Conservation (phyloP, 2,329 filamentous ascomycete species). For the Tolypocladium sp. region DNA sequence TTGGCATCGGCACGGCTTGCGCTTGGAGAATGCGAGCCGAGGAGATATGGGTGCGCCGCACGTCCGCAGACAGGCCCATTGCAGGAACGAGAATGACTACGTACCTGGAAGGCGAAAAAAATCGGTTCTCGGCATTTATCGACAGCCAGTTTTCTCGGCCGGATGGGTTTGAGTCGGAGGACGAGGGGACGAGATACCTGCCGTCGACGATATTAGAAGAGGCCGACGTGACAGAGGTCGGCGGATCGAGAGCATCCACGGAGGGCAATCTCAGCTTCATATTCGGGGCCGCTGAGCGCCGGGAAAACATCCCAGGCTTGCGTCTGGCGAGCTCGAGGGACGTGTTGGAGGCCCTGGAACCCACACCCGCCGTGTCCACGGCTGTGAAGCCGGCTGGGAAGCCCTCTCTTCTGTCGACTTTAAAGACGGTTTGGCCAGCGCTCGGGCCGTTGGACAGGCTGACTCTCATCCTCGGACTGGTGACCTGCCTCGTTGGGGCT, state of each 20-base stretch:
- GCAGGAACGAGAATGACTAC: neutral
- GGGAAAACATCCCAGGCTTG: conserved; percentile 18
- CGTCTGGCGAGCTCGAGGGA: conserved; percentile 1
- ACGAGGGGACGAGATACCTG: neutral
- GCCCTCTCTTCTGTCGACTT: conserved; percentile 13
- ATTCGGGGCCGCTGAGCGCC: conserved; percentile 13
- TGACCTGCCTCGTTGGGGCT: conserved; percentile 54
- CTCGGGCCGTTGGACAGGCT: conserved; percentile 42
- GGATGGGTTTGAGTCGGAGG: neutral
- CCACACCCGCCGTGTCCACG: neutral
- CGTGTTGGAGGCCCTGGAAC: neutral
- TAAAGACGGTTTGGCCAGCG: conserved; percentile 58
- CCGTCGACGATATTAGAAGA: neutral
- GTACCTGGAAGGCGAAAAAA: conserved; percentile 2
- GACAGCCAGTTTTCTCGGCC: conserved; percentile 2
- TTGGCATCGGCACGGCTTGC: neutral
- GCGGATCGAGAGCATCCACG: too few relatives aligned
- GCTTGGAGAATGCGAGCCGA: neutral
- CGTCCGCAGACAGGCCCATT: neutral
- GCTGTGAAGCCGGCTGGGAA: neutral
- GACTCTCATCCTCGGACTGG: conserved; percentile 50
- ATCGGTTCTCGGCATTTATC: conserved; percentile 1
- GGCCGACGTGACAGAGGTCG: neutral
- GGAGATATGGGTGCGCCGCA: neutral
- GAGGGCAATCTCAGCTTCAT: conserved; percentile 8